These are phyloP conservation scores for Clitoria ternatea DNA, from an alignment of 306 rosid species.

Conservation along the genomic window DNA sequence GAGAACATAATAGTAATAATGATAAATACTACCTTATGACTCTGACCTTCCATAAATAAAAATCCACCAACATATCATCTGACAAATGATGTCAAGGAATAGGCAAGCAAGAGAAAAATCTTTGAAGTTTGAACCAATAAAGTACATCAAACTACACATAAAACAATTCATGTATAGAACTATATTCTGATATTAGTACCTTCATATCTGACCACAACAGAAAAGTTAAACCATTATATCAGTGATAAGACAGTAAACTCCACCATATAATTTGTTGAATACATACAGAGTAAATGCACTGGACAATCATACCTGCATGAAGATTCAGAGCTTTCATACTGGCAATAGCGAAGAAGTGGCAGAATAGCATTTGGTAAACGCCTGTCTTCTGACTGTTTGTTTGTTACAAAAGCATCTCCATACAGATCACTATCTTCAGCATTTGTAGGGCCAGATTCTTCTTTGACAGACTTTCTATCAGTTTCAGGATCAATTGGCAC, in stretches of 20 bases:
- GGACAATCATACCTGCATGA: conserved; percentile 77
- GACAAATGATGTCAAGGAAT: not conserved
- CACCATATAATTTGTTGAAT: not conserved
- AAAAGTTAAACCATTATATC: not conserved
- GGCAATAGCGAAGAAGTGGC: conserved; percentile 79
- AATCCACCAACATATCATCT: not conserved
- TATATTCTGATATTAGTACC: not conserved
- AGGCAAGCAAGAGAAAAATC: not conserved
- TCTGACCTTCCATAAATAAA: not conserved
- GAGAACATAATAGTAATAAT: not conserved
- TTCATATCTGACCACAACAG: not conserved
- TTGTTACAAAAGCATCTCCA: conserved; percentile 50
- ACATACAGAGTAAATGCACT: conserved; percentile 14
- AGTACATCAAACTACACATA: conserved; percentile 11
- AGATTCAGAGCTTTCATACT: conserved; percentile 98
- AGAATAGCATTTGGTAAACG: conserved; percentile 77
- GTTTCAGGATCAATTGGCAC: conserved; percentile 45
- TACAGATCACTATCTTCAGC: conserved; percentile 51
- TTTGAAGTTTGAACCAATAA: not conserved
- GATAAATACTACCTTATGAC: not conserved
- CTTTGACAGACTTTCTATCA: conserved; percentile 30
- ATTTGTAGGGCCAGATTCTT: conserved; percentile 40
- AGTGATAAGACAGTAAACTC: not conserved
- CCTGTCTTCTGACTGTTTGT: conserved; percentile 63
- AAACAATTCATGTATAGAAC: conserved; percentile 2